Conservation (phyloP, 139 green algal genomes). For the Tetratostichococcus sp. region DNA sequence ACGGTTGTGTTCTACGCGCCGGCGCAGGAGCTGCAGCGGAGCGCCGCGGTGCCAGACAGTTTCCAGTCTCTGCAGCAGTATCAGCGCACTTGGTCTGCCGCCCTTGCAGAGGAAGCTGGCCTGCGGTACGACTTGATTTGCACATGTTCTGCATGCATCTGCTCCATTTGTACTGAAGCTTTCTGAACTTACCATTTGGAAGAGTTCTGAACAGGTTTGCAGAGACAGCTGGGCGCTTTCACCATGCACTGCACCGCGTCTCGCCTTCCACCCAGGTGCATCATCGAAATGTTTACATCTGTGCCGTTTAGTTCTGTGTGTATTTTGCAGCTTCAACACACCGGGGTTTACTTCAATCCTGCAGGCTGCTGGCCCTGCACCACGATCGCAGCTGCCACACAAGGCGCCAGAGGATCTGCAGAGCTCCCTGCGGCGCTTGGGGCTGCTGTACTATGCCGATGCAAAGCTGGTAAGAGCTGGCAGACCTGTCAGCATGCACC, state of each 20-base stretch:
- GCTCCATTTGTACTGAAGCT: background rate
- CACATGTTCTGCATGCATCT: conserved; percentile 1
- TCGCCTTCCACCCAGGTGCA: background rate
- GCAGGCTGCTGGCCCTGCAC: too few species aligned
- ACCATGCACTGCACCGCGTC: background rate
- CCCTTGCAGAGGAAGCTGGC: conserved; percentile 54
- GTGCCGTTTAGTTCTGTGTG: background rate
- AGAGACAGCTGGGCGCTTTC: background rate
- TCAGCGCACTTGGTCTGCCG: conserved; percentile 13
- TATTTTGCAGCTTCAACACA: background rate
- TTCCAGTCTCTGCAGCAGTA: conserved; percentile 34
- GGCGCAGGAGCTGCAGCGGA: background rate
- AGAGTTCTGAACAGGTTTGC: background rate
- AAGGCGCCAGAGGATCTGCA: background rate
- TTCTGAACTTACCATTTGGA: background rate
- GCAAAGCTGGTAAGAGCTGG: background rate
- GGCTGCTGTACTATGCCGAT: conserved; percentile 11
- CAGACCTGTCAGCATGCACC: too few species aligned
- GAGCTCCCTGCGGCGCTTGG: conserved; percentile 1
- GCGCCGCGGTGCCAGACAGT: conserved; percentile 25
- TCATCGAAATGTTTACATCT: background rate
- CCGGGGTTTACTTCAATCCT: too few species aligned
- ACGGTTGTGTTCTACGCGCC: background rate
- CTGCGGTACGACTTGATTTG: conserved; percentile 26
- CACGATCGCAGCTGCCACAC: too few species aligned